Conservation (phyloP, 116 monocot genomes). For the Trichopus zeylanicus region DNA sequence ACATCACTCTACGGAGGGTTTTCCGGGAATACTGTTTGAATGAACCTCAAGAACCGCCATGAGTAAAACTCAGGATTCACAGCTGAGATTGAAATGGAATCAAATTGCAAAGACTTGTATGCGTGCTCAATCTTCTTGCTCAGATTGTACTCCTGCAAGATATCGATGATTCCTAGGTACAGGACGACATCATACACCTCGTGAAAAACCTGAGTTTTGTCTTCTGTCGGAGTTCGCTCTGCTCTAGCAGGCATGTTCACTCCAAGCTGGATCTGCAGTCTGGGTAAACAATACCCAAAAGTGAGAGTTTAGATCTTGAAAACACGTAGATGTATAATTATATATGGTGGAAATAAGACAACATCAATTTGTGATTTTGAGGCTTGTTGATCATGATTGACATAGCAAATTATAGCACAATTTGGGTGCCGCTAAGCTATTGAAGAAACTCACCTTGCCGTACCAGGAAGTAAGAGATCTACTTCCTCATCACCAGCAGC, state of each 20-base stretch:
- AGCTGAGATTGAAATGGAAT: constrained; percentile 17
- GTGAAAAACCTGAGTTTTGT: not conserved
- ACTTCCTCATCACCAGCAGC: constrained; percentile 90
- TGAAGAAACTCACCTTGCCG: constrained; percentile 49
- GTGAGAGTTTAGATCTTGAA: not conserved
- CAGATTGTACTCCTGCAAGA: constrained; percentile 19
- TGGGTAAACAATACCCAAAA: not conserved
- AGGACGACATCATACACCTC: constrained; percentile 15
- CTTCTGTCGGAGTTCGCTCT: constrained; percentile 11
- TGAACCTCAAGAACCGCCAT: constrained; percentile 2
- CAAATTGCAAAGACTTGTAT: constrained; percentile 17
- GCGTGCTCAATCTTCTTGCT: constrained; percentile 27
- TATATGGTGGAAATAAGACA: too few relatives aligned
- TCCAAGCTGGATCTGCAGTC: constrained; percentile 16
- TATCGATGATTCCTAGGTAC: constrained; percentile 23
- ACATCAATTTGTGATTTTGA: too few relatives aligned
- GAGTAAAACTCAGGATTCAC: constrained; percentile 27
- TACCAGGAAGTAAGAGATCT: constrained; percentile 92
- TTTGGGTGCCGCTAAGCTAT: not conserved
- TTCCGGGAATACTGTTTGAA: constrained; percentile 3
- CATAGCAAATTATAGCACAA: not conserved
- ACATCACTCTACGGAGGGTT: too few relatives aligned
- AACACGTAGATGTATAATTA: too few relatives aligned
- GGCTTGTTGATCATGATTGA: too few relatives aligned
- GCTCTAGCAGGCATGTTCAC: constrained; percentile 45